Evolutionary conservation across 2,329 filamentous ascomycete species (phyloP).

Genomic region (Apiospora saccharicola): DNA sequence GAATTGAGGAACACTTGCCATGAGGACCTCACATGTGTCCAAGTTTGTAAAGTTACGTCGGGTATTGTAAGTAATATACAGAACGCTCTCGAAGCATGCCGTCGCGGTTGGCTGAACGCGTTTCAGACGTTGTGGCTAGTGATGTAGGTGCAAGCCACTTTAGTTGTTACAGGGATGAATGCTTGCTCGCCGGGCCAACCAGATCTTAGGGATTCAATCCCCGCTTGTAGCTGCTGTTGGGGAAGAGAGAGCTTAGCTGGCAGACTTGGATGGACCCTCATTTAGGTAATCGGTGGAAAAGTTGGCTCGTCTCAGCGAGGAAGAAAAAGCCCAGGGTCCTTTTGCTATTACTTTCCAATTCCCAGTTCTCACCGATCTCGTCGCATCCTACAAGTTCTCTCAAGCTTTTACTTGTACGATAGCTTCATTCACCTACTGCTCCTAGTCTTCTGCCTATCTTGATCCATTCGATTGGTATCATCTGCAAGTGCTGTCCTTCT

Average conservation of each 20-base stretch:
- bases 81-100: conserved; percentile 9
- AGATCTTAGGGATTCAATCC: neutral
- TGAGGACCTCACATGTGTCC: conserved; percentile 1
- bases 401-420: neutral
- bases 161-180: neutral
- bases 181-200: conserved; percentile 4
- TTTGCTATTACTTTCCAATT: neutral
- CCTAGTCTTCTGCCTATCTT: neutral
- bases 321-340: conserved; percentile 2
- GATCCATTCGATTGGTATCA: conserved; percentile 26
- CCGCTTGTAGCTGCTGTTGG: conserved; percentile 8
- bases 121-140: conserved; percentile 4
- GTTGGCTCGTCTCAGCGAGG: neutral
- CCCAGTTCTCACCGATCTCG: neutral
- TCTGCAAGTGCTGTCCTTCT: neutral
- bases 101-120: conserved; percentile 12
- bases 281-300: neutral
- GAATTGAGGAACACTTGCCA: neutral
- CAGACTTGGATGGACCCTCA: neutral
- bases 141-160: neutral
- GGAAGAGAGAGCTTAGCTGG: conserved; percentile 10
- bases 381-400: conserved; percentile 1
- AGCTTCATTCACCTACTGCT: neutral
- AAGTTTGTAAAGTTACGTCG: neutral
- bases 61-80: neutral